Percentiles rank a stretch among this genome's conserved stretches.
phyloP scores from a whole-genome alignment of 139 green algal species.

The Pleodorina starrii region DNA sequence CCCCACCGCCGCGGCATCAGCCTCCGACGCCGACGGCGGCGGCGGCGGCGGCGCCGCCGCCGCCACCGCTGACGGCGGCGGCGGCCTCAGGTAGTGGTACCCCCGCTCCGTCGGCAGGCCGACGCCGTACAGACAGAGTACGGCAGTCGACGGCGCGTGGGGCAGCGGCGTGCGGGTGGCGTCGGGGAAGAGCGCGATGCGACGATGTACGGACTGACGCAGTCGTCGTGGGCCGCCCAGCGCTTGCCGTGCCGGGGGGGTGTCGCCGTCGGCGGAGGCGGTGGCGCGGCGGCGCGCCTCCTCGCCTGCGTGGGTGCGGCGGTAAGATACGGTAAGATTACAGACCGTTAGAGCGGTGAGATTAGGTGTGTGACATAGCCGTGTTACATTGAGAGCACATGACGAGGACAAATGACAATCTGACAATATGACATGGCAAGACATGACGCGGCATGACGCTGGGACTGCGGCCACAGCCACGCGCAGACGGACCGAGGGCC shows the following conservation, averaged over 20 bases:
- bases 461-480: too few species aligned
- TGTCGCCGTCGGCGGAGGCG: background rate
- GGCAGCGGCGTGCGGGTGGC: constrained; percentile 72
- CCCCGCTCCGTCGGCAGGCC: constrained; percentile 80
- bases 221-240: background rate
- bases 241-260: background rate
- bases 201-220: background rate
- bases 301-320: background rate
- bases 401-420: too few species aligned
- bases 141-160: constrained; percentile 67
- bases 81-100: constrained; percentile 72
- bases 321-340: too few species aligned
- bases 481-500: too few species aligned
- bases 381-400: too few species aligned
- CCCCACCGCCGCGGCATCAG: background rate
- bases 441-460: too few species aligned
- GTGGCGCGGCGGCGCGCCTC: background rate
- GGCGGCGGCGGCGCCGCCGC: background rate
- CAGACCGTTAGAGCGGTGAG: too few species aligned
- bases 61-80: background rate
- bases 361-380: too few species aligned
- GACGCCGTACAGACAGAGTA: constrained; percentile 84
- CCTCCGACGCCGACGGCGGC: background rate
- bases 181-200: constrained; percentile 46
- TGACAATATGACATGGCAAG: too few species aligned